A percentile compares a stretch with the other conserved stretches of the same genome.
phyloP scores from a whole-genome alignment of 495 filamentous ascomycete species.

The Aspergillus steynii region DNA sequence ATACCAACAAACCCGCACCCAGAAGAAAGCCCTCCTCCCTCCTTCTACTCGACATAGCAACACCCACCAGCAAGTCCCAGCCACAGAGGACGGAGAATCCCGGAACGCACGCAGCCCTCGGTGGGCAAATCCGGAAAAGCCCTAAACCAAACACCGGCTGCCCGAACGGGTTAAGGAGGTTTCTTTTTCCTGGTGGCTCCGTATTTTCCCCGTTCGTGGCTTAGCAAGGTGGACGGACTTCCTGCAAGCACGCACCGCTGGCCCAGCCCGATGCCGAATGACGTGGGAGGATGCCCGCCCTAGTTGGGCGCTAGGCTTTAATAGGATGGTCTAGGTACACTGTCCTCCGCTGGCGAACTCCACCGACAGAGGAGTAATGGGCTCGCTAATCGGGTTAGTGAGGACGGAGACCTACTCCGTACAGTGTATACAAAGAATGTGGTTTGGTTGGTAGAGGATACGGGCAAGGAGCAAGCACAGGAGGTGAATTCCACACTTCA shows the following conservation, averaged over 20 bases:
- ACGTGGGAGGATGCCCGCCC: background rate
- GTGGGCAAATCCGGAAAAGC: conserved; percentile 26
- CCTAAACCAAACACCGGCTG: conserved; percentile 14
- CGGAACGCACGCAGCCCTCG: conserved; percentile 14
- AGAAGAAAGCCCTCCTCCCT: background rate
- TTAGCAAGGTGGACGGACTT: background rate
- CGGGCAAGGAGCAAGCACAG: too few relatives aligned
- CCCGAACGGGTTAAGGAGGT: background rate
- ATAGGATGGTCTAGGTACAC: background rate
- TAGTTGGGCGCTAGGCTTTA: background rate
- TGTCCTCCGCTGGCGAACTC: background rate
- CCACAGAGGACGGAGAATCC: conserved; percentile 13
- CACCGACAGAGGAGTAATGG: too few relatives aligned
- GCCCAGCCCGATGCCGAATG: background rate
- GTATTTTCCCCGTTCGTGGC: too few relatives aligned
- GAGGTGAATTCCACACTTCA: too few relatives aligned
- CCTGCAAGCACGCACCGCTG: too few relatives aligned
- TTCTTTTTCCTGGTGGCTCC: background rate
- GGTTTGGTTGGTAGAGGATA: too few relatives aligned
- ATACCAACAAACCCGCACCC: too few relatives aligned
- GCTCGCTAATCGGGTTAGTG: too few relatives aligned
- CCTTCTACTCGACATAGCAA: background rate
- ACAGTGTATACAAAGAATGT: background rate
- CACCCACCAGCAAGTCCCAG: background rate
- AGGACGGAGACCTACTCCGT: background rate